Conservation (phyloP, 2,329 filamentous ascomycete species). For the Sporothrix globosa region DNA sequence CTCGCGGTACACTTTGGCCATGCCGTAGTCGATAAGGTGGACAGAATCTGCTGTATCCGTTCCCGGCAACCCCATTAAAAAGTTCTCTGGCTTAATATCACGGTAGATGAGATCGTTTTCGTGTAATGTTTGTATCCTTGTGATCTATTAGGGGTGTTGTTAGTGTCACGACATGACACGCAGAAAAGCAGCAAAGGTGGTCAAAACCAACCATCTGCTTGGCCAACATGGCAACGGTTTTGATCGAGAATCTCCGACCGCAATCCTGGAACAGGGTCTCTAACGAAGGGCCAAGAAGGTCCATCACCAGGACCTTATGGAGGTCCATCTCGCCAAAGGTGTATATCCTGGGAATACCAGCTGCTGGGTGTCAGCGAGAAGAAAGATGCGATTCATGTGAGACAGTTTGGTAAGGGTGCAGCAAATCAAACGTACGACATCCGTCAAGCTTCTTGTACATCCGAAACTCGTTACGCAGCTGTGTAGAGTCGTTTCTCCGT, state of each 20-base stretch:
- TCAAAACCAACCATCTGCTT: constrained; percentile 35
- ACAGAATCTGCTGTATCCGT: constrained; percentile 94
- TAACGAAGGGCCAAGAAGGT: constrained; percentile 35
- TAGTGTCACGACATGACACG: neutral
- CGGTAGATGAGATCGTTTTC: constrained; percentile 99
- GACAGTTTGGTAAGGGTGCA: neutral
- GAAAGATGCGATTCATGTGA: neutral
- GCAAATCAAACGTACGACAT: constrained; percentile 26
- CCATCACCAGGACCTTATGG: constrained; percentile 37
- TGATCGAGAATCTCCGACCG: constrained; percentile 32
- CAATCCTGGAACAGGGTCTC: constrained; percentile 32
- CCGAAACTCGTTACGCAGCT: constrained; percentile 37
- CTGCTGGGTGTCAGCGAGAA: constrained; percentile 16
- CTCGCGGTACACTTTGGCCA: constrained; percentile 98
- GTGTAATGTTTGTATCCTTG: constrained; percentile 88
- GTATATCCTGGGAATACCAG: constrained; percentile 35
- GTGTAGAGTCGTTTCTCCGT: constrained; percentile 34
- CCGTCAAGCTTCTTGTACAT: constrained; percentile 35
- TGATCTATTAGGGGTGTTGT: constrained; percentile 60
- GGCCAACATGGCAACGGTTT: constrained; percentile 36
- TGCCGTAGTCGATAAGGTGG: constrained; percentile 97
- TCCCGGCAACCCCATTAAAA: constrained; percentile 87
- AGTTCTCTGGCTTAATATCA: constrained; percentile 99
- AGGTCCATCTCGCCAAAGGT: constrained; percentile 36
- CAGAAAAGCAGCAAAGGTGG: neutral